Conservation (phyloP, 1,284 basidiomycete species). For the Cryptococcus jaspeensis region DNA sequence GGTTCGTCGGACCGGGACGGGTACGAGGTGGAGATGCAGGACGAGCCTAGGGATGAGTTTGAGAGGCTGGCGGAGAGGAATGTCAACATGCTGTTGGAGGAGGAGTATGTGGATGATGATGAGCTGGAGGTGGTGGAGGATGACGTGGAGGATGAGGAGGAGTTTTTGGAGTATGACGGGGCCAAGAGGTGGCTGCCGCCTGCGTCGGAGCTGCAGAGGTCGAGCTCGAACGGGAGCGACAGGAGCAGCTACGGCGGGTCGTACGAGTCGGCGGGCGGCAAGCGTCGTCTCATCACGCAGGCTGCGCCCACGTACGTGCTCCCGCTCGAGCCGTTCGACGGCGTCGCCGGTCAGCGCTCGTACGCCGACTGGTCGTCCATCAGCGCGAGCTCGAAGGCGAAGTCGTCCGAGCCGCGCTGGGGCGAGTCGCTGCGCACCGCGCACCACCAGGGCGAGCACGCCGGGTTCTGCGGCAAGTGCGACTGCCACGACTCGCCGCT, state of each 20-base stretch:
- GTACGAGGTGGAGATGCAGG: conserved; percentile 10
- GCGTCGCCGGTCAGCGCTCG: background rate
- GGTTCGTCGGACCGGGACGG: background rate
- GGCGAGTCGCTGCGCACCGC: background rate
- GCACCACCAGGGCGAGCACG: background rate
- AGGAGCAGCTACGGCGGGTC: conserved; percentile 1
- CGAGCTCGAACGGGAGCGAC: conserved; percentile 22
- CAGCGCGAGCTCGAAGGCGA: too few relatives aligned
- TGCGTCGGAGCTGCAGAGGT: conserved; percentile 21
- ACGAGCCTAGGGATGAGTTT: conserved; percentile 9
- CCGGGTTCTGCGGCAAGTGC: background rate
- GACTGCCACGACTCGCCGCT: background rate
- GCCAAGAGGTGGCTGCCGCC: conserved; percentile 30
- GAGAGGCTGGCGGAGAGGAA: conserved; percentile 18
- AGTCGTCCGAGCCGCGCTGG: background rate
- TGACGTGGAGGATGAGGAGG: conserved; percentile 24
- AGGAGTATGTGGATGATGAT: conserved; percentile 18
- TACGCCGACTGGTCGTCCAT: background rate
- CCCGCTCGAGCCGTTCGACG: background rate
- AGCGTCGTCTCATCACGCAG: background rate
- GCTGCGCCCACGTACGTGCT: background rate
- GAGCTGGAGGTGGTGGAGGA: conserved; percentile 13
- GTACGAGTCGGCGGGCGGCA: background rate
- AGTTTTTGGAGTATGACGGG: conserved; percentile 39
- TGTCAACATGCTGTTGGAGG: conserved; percentile 23